Evolutionary conservation across 2,329 filamentous ascomycete genomes (phyloP), one percentile per base, ranked within the genome.

Genomic region (Microcyclospora tardicrescens): DNA sequence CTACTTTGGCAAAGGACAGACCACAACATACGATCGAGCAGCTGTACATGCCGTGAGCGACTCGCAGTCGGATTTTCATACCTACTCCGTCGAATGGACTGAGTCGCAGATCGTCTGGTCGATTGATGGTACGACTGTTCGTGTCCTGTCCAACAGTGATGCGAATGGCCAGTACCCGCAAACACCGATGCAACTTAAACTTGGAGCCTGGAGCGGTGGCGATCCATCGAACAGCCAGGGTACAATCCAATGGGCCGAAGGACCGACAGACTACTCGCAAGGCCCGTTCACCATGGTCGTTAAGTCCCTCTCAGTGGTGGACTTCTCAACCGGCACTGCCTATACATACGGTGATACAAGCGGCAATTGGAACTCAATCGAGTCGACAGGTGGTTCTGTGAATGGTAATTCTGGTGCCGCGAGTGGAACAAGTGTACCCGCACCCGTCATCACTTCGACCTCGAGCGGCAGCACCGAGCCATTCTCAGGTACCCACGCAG

Each of bases 1-100:
- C 64, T 98, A 93, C 65, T 98, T 98, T 52, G 85, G 86, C 60
- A 94, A 96, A 63, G 91, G 89, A 38, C 72, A 83, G 50, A 87
- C 84, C 0, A 79, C 73, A 24, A 73, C 73, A n/a, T 93, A 89
- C 67, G 85, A 93, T 64, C 81, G 91, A 40, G 87, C 84, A 45
- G 79, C 82, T 42, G 87, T 84, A 59, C 84, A 93, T 60, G 64
- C 75, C 4, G 67, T 78, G 55, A 48, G 67, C 45, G 64, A 73
- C 52, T 91, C 81, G 46, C 86, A 94, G 59, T 68, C 68, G 36
- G 61, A 71, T 28, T 95, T 81, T 61, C 79, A 89, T 61, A 95
- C 78, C 9, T 98, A 96, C 65, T 79, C 80, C 3, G 68, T 96
- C 52, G 86, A 95, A 60, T 98, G 91, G 91, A 94, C 85, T 0